These are phyloP conservation scores for Mycena metata DNA, from an alignment of 768 basidiomycete species.

Conservation along the genomic window DNA sequence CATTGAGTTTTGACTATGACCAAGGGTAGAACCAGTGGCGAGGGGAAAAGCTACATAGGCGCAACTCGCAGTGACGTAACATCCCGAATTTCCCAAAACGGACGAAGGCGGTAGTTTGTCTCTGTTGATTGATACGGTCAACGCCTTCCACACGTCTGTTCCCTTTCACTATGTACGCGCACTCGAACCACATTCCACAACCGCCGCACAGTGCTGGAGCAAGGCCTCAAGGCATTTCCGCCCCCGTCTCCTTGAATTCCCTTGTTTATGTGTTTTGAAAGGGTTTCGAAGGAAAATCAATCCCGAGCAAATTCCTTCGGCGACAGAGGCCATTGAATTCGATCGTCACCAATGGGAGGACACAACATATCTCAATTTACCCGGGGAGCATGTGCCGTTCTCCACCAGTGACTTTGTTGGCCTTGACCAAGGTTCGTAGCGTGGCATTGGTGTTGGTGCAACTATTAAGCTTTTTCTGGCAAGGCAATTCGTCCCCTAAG, in stretches of 20 bases:
- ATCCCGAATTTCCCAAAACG: constrained; percentile 3
- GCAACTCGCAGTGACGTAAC: too few relatives aligned
- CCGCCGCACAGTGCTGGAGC: constrained; percentile 78
- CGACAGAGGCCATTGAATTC: constrained; percentile 80
- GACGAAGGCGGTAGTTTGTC: constrained; percentile 14
- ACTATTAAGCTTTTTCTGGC: neutral
- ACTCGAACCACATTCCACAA: constrained; percentile 71
- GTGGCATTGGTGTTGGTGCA: neutral
- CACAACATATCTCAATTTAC: constrained; percentile 71
- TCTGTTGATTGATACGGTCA: neutral
- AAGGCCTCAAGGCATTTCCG: constrained; percentile 58
- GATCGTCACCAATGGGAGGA: constrained; percentile 87
- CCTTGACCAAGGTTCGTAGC: constrained; percentile 83
- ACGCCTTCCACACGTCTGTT: too few relatives aligned
- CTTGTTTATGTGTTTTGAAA: constrained; percentile 27
- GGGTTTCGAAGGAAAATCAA: constrained; percentile 89
- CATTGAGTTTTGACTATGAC: too few relatives aligned
- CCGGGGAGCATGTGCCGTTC: constrained; percentile 77
- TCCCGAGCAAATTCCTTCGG: constrained; percentile 91
- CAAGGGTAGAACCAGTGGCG: too few relatives aligned
- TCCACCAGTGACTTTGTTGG: constrained; percentile 90
- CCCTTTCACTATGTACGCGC: constrained; percentile 53
- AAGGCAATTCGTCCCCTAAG: constrained; percentile 92
- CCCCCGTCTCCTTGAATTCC: neutral
- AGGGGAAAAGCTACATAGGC: too few relatives aligned